Evolutionary conservation across 2,329 filamentous ascomycete species (phyloP).

Genomic region (Fusarium sp.): DNA sequence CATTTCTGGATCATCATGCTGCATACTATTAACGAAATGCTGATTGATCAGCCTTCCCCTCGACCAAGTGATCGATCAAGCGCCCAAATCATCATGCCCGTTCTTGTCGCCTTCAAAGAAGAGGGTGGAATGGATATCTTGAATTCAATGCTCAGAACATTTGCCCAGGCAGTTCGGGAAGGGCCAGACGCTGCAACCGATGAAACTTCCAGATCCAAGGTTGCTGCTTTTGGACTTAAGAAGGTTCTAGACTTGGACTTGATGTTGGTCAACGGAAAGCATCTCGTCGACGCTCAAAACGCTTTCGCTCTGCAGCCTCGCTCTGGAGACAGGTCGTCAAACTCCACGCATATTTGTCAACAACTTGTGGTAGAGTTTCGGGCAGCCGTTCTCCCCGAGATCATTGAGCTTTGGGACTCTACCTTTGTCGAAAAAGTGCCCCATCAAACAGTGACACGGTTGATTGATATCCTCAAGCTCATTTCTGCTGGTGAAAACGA

Average conservation of each 20-base stretch:
- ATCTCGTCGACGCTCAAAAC: conserved; percentile 81
- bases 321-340: conserved; percentile 57
- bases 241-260: conserved; percentile 88
- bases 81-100: conserved; percentile 75
- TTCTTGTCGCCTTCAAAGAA: conserved; percentile 89
- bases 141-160: conserved; percentile 78
- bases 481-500: conserved; percentile 85
- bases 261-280: conserved; percentile 81
- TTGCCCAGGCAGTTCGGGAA: conserved; percentile 58
- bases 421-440: conserved; percentile 84
- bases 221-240: conserved; percentile 74
- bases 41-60: conserved; percentile 73
- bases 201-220: conserved; percentile 61
- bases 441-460: conserved; percentile 79
- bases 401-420: conserved; percentile 87
- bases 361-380: conserved; percentile 92
- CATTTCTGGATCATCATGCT: conserved; percentile 87
- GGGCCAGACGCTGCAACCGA: conserved; percentile 59
- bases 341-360: conserved; percentile 62
- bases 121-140: conserved; percentile 80
- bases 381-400: conserved; percentile 80
- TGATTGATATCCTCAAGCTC: conserved; percentile 86
- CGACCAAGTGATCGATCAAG: conserved; percentile 64
- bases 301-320: conserved; percentile 61
- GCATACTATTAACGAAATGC: conserved; percentile 80